Evolutionary conservation across 148 eudicot species (phyloP).

Genomic region (Vaccinium corymbosum): DNA sequence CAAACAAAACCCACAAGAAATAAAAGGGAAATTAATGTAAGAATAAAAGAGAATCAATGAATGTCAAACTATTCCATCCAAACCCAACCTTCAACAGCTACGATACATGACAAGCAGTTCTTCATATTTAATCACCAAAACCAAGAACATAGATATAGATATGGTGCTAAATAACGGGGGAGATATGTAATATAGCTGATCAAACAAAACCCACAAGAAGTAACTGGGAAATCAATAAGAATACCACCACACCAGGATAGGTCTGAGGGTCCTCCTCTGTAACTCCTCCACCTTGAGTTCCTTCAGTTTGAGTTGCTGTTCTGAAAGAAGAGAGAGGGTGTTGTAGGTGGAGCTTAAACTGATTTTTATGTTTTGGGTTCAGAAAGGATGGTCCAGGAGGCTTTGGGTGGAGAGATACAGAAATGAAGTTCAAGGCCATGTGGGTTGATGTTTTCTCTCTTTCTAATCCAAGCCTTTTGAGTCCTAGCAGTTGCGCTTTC

Average conservation of each 20-base stretch:
- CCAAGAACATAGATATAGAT: background rate
- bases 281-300: slow-evolving; percentile 29
- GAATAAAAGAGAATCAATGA: background rate
- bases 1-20: no score
- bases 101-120: background rate
- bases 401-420: slow-evolving; percentile 23
- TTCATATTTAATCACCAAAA: background rate
- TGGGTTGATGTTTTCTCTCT: background rate
- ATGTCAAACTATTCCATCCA: background rate
- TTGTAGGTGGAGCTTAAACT: background rate
- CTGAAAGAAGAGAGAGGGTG: slow-evolving; percentile 20
- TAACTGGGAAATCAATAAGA: background rate
- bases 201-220: background rate
- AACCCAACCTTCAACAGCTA: background rate
- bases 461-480: background rate
- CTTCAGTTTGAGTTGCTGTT: slow-evolving; percentile 32
- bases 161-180: background rate
- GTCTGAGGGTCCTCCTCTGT: slow-evolving; percentile 31
- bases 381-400: slow-evolving; percentile 9
- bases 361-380: slow-evolving; percentile 21
- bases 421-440: slow-evolving; percentile 34
- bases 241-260: slow-evolving; percentile 38
- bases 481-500: background rate
- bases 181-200: background rate
- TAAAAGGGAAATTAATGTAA: no score